Conservation (phyloP, 805 yeast species). For the Lachancea sp. region DNA sequence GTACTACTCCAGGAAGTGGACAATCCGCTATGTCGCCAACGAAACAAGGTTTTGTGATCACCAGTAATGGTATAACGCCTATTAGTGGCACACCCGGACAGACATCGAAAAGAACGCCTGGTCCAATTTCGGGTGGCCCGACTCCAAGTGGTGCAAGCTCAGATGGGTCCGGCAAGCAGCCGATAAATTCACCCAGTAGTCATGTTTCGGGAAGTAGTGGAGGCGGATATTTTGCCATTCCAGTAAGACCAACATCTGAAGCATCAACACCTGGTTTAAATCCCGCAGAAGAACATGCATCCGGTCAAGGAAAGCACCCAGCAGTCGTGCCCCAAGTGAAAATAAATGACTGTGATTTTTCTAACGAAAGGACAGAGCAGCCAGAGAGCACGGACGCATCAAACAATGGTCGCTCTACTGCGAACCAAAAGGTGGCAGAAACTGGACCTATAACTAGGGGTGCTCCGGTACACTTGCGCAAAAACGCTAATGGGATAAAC, state of each 20-base stretch:
- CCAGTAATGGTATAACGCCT: conserved; percentile 22
- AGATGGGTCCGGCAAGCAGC: conserved; percentile 5
- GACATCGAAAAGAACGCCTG: conserved; percentile 1
- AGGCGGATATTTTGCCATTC: conserved; percentile 34
- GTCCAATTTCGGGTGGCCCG: conserved; percentile 3
- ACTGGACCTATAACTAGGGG: conserved; percentile 5
- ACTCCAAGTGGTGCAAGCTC: conserved; percentile 8
- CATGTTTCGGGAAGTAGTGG: conserved; percentile 23
- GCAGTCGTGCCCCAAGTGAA: conserved; percentile 17
- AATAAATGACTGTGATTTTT: conserved; percentile 18
- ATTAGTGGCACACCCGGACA: conserved; percentile 2
- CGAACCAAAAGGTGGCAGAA: conserved; percentile 4
- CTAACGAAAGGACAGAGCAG: conserved; percentile 3
- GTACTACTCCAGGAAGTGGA: not conserved
- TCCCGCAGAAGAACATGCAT: conserved; percentile 3
- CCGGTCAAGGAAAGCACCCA: conserved; percentile 5
- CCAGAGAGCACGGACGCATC: not conserved
- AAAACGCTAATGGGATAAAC: conserved; percentile 12
- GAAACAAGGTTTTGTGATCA: conserved; percentile 13
- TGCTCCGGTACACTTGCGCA: conserved; percentile 12
- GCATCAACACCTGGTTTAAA: conserved; percentile 16
- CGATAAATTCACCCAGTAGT: conserved; percentile 23
- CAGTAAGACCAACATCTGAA: conserved; percentile 22
- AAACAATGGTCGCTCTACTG: not conserved
- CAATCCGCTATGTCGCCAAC: conserved; percentile 1